Conservation (phyloP, 257 asterid genomes). For the Solanum clarkiae region DNA sequence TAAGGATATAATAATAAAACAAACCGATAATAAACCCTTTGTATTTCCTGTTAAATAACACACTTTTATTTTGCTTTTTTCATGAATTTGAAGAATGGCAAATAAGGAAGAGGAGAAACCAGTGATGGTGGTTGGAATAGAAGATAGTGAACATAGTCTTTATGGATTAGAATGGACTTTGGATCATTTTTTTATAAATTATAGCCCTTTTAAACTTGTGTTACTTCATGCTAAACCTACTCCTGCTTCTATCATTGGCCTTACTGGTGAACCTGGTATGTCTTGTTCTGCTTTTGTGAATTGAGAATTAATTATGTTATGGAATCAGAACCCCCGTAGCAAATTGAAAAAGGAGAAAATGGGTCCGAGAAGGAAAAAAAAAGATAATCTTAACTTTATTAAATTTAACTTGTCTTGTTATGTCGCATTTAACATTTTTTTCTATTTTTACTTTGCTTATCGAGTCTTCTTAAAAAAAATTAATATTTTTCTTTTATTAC, state of each 20-base stretch:
- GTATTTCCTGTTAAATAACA: neutral
- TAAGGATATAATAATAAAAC: neutral
- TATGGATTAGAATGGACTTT: slow-evolving; percentile 77
- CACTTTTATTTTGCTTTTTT: neutral
- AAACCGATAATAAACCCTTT: neutral
- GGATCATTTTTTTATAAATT: slow-evolving; percentile 48
- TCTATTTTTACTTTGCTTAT: too few relatives aligned
- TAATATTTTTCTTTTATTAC: too few relatives aligned
- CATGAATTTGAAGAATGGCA: neutral
- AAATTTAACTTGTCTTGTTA: too few relatives aligned
- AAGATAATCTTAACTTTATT: too few relatives aligned
- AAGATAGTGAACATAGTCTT: slow-evolving; percentile 69
- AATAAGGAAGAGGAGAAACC: neutral
- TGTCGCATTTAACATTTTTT: too few relatives aligned
- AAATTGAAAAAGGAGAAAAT: too few relatives aligned
- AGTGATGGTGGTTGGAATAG: slow-evolving; percentile 4
- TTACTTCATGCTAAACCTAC: slow-evolving; percentile 67
- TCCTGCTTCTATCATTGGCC: slow-evolving; percentile 33
- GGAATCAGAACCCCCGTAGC: too few relatives aligned
- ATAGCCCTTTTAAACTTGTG: slow-evolving; percentile 38
- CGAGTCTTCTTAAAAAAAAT: too few relatives aligned
- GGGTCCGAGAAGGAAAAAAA: too few relatives aligned
- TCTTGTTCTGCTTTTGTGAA: neutral
- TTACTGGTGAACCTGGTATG: slow-evolving; percentile 64
- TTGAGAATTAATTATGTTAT: neutral